phyloP scores from a whole-genome alignment of 345 rosid species.

The Sapria himalayana region DNA sequence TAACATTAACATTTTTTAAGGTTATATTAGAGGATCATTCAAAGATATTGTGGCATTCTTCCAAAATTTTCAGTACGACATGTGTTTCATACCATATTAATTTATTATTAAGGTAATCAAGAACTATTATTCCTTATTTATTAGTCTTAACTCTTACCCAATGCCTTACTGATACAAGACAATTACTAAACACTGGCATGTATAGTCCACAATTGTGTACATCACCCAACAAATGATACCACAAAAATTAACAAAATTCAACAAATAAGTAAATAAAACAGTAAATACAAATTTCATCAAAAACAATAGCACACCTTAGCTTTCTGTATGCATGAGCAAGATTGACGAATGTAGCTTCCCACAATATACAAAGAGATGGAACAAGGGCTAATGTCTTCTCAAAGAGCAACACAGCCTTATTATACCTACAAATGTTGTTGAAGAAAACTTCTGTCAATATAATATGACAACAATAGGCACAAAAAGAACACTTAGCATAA shows the following conservation, averaged over 20 bases:
- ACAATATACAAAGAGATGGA: slow-evolving; percentile 48
- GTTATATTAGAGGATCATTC: too few relatives aligned
- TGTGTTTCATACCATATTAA: too few relatives aligned
- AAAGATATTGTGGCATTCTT: too few relatives aligned
- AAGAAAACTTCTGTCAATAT: slow-evolving; percentile 5
- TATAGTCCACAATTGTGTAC: too few relatives aligned
- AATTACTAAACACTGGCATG: too few relatives aligned
- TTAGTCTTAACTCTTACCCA: too few relatives aligned
- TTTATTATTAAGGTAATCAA: too few relatives aligned
- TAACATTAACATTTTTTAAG: too few relatives aligned
- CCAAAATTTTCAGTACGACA: too few relatives aligned
- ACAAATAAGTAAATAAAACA: slow-evolving; percentile 6
- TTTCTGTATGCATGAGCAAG: slow-evolving; percentile 82
- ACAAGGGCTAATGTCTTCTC: slow-evolving; percentile 71
- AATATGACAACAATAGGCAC: not conserved
- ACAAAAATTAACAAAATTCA: not conserved
- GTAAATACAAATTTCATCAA: not conserved
- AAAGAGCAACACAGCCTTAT: slow-evolving; percentile 68
- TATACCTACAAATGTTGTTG: slow-evolving; percentile 41
- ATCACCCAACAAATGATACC: not conserved
- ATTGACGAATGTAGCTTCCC: slow-evolving; percentile 85
- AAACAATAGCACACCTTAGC: slow-evolving; percentile 33
- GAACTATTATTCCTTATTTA: too few relatives aligned
- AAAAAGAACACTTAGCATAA: slow-evolving; percentile 1
- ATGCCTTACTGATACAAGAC: too few relatives aligned